Conservation (phyloP, 768 basidiomycete species). For the Lactifluus pinguis region DNA sequence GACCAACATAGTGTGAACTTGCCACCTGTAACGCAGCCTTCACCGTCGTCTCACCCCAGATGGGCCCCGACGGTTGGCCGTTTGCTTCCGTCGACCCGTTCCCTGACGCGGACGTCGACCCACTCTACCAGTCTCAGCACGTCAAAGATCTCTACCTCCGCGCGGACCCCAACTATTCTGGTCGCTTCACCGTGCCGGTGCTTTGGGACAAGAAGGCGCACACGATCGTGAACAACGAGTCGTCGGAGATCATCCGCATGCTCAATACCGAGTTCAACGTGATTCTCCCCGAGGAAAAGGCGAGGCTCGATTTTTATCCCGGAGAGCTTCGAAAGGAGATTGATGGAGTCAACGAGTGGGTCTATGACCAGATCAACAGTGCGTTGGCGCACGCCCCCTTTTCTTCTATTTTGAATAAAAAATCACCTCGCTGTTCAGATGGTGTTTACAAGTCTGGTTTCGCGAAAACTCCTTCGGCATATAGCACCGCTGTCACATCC, state of each 20-base stretch:
- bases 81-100: slow-evolving; percentile 63
- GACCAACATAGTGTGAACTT: too few relatives aligned
- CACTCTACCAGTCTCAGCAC: slow-evolving; percentile 57
- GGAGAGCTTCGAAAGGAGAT: slow-evolving; percentile 62
- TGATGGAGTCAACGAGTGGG: slow-evolving; percentile 77
- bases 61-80: slow-evolving; percentile 83
- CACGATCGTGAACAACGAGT: slow-evolving; percentile 94
- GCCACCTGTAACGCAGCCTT: slow-evolving; percentile 40
- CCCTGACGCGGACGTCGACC: slow-evolving; percentile 70
- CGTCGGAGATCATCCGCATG: slow-evolving; percentile 89
- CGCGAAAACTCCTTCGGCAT: slow-evolving; percentile 71
- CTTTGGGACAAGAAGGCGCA: slow-evolving; percentile 88
- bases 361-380: slow-evolving; percentile 83
- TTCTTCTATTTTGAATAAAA: too few relatives aligned
- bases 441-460: slow-evolving; percentile 90
- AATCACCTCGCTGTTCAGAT: slow-evolving; percentile 32
- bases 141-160: slow-evolving; percentile 81
- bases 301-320: slow-evolving; percentile 71
- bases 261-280: slow-evolving; percentile 83
- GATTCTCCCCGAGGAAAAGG: slow-evolving; percentile 54
- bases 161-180: slow-evolving; percentile 60
- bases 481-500: slow-evolving; percentile 62
- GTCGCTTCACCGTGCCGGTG: slow-evolving; percentile 80
- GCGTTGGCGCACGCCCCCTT: slow-evolving; percentile 22
- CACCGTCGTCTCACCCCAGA: slow-evolving; percentile 74